Percentiles rank a stretch among this genome's conserved stretches.
phyloP scores from a whole-genome alignment of 2,329 filamentous ascomycete genomes.

The Aspergillus floridensis region DNA sequence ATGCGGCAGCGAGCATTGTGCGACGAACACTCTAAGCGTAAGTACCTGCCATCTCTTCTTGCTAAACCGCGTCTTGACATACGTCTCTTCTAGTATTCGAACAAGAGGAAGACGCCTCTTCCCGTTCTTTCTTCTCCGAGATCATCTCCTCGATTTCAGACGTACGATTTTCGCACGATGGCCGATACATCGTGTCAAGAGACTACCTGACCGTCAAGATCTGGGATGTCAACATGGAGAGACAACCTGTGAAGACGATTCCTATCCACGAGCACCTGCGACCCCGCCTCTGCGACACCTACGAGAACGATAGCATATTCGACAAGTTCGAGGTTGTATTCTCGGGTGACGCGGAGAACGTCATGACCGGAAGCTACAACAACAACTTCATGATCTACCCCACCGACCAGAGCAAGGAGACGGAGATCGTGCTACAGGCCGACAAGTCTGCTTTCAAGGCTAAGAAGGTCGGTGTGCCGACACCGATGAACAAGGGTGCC shows the following conservation, averaged over 20 bases:
- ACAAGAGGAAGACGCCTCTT: constrained; percentile 94
- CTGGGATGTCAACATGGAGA: constrained; percentile 99
- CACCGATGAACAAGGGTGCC: constrained; percentile 77
- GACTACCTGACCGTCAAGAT: constrained; percentile 99
- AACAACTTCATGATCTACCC: constrained; percentile 99
- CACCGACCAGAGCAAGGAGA: constrained; percentile 91
- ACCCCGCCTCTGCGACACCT: constrained; percentile 92
- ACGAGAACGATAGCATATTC: constrained; percentile 99
- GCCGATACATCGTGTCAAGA: constrained; percentile 92
- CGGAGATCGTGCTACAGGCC: constrained; percentile 93
- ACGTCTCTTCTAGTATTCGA: constrained; percentile 72
- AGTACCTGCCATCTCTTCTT: constrained; percentile 34
- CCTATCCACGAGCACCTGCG: constrained; percentile 97
- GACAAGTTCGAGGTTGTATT: constrained; percentile 99
- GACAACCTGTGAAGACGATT: constrained; percentile 95
- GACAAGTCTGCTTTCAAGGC: constrained; percentile 99
- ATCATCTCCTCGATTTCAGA: constrained; percentile 99
- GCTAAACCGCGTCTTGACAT: constrained; percentile 14
- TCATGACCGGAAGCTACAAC: constrained; percentile 99
- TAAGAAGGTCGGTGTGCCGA: constrained; percentile 98
- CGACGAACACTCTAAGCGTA: constrained; percentile 93
- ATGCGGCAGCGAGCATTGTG: constrained; percentile 97
- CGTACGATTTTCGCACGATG: constrained; percentile 94
- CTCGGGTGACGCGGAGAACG: constrained; percentile 95
- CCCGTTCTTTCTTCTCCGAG: constrained; percentile 98